A percentile compares a stretch with the other conserved stretches of the same genome.
Conservation (phyloP, 2,329 filamentous ascomycete species). For the Aspergillus sergii region DNA sequence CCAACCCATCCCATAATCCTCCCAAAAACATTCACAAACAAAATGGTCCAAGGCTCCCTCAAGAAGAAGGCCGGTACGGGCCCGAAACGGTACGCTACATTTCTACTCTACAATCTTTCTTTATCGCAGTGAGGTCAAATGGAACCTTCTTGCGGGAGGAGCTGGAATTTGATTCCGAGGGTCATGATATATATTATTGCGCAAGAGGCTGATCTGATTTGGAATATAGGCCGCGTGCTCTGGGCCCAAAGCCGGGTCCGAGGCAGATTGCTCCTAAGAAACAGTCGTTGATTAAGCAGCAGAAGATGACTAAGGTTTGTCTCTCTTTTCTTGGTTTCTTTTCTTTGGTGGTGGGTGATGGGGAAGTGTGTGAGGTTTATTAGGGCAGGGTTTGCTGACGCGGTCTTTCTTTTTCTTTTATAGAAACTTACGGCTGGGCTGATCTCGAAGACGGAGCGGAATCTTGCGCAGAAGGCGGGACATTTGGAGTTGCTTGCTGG, state of each 20-base stretch:
- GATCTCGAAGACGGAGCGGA: slow-evolving; percentile 67
- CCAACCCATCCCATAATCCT: not conserved
- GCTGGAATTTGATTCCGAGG: no score
- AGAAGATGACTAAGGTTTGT: slow-evolving; percentile 63
- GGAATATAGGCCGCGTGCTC: no score
- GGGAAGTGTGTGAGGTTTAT: no score
- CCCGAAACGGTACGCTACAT: slow-evolving; percentile 40
- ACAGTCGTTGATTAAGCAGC: slow-evolving; percentile 58
- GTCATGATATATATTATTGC: no score
- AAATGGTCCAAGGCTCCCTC: slow-evolving; percentile 33
- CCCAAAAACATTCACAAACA: not conserved
- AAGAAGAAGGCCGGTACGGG: slow-evolving; percentile 46
- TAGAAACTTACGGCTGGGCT: slow-evolving; percentile 65
- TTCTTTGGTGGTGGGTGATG: not conserved
- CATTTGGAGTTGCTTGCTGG: slow-evolving; percentile 70
- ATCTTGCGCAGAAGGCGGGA: slow-evolving; percentile 66
- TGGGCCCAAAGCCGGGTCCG: slow-evolving; percentile 46
- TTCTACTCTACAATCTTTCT: not conserved
- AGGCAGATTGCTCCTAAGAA: slow-evolving; percentile 70
- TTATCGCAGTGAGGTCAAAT: no score
- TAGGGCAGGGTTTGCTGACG: not conserved
- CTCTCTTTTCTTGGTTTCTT: not conserved
- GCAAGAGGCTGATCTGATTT: no score
- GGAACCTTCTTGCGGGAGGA: no score
- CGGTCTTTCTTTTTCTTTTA: not conserved